Conservation (phyloP, 2,329 filamentous ascomycete species). For the Beauveria scarabaeidicola region DNA sequence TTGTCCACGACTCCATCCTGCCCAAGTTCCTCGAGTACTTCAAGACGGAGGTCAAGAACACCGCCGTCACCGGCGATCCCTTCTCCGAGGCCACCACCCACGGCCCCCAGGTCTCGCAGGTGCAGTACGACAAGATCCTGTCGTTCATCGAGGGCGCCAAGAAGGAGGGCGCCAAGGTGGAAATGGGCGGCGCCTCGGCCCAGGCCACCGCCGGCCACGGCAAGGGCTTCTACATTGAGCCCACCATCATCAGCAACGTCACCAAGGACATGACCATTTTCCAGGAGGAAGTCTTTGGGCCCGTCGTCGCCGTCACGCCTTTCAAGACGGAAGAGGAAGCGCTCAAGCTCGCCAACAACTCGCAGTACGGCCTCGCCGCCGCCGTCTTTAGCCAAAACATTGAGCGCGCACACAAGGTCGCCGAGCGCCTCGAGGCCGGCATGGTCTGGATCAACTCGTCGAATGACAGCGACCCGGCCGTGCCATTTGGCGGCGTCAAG, state of each 20-base stretch:
- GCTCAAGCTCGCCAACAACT: constrained; percentile 38
- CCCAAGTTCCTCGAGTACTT: constrained; percentile 58
- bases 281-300: constrained; percentile 39
- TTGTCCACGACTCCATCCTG: constrained; percentile 53
- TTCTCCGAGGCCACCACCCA: constrained; percentile 63
- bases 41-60: constrained; percentile 47
- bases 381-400: constrained; percentile 55
- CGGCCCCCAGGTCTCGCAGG: constrained; percentile 64
- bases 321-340: constrained; percentile 37
- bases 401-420: constrained; percentile 36
- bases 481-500: constrained; percentile 40
- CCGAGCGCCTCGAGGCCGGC: constrained; percentile 52
- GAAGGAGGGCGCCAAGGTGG: constrained; percentile 59
- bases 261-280: constrained; percentile 34
- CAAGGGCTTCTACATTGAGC: constrained; percentile 38
- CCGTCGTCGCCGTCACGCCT: constrained; percentile 32
- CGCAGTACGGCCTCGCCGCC: constrained; percentile 52
- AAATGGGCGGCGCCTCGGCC: constrained; percentile 50
- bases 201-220: constrained; percentile 24
- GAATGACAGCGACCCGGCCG: constrained; percentile 34
- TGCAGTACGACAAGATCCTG: constrained; percentile 62
- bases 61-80: constrained; percentile 60
- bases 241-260: constrained; percentile 37
- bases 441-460: constrained; percentile 46
- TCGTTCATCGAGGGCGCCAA: constrained; percentile 63